Evolutionary conservation across 2,329 filamentous ascomycete genomes (phyloP).

Genomic region (Hymenoscyphus fraxineus): DNA sequence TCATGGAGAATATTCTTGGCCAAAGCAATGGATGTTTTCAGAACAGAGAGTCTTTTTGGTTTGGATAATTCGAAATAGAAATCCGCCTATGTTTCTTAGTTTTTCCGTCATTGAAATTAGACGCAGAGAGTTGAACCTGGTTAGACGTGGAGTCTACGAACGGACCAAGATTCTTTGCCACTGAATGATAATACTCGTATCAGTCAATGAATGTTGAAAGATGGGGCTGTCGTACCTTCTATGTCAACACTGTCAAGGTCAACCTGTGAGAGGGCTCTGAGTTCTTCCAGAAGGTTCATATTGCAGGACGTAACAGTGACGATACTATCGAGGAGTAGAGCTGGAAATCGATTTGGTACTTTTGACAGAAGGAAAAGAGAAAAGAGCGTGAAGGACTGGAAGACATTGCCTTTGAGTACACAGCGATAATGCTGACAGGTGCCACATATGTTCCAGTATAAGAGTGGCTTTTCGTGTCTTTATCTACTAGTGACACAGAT

Average conservation of each 20-base stretch:
- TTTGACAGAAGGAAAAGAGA: not conserved
- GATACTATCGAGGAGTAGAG: not conserved
- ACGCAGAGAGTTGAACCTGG: not conserved
- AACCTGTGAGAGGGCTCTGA: not conserved
- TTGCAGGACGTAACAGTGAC: not conserved
- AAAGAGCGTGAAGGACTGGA: not conserved
- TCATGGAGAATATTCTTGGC: not conserved
- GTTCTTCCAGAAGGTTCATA: not conserved
- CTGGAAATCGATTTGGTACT: not conserved
- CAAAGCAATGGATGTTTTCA: not conserved
- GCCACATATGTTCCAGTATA: not conserved
- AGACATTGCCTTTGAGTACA: not conserved
- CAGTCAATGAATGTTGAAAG: not conserved
- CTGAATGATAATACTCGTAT: not conserved
- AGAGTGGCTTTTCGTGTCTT: not conserved
- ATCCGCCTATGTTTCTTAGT: not conserved
- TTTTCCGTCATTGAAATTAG: not conserved
- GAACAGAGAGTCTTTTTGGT: not conserved
- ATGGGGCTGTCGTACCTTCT: not conserved
- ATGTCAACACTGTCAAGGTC: not conserved
- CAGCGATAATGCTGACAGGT: not conserved
- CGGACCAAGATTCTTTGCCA: not conserved
- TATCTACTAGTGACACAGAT: not conserved
- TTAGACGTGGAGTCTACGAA: not conserved
- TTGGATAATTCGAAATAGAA: not conserved